These are phyloP conservation scores for Fraxinus americana DNA, from an alignment of 257 asterid species.

Conservation along the genomic window DNA sequence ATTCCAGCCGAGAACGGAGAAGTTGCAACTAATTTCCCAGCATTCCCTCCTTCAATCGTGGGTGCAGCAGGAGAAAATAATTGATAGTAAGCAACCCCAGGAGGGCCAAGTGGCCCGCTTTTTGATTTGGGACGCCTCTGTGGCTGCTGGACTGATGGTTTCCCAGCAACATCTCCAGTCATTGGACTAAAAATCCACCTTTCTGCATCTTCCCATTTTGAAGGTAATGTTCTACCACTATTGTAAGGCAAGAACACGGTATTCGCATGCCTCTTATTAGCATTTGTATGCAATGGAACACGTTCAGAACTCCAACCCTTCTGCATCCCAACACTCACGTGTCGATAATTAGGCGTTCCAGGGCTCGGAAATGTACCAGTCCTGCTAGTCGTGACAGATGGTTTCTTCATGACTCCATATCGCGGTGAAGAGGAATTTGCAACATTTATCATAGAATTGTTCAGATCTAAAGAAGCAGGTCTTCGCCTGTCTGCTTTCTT, in stretches of 20 bases:
- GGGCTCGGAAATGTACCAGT: conserved; percentile 81
- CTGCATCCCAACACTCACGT: conserved; percentile 63
- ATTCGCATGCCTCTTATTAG: conserved; percentile 51
- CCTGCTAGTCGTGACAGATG: conserved; percentile 42
- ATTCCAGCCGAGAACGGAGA: conserved; percentile 75
- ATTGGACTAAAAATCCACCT: conserved; percentile 95
- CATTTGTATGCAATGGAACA: conserved; percentile 55
- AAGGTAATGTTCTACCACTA: conserved; percentile 78
- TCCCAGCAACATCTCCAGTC: conserved; percentile 62
- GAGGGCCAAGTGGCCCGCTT: conserved; percentile 97
- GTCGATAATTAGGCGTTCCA: conserved; percentile 77
- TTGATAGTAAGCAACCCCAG: conserved; percentile 73
- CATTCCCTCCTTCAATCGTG: conserved; percentile 45
- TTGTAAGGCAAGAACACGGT: conserved; percentile 61
- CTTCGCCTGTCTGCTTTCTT: conserved; percentile 63
- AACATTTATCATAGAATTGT: conserved; percentile 45
- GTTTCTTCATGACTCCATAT: conserved; percentile 58
- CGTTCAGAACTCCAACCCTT: conserved; percentile 99
- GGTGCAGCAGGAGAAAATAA: conserved; percentile 80
- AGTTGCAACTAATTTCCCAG: conserved; percentile 44
- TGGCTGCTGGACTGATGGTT: conserved; percentile 65
- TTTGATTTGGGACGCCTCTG: conserved; percentile 83
- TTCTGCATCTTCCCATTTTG: conserved; percentile 99
- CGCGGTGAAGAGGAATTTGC: conserved; percentile 69
- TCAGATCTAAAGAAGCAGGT: conserved; percentile 79